Evolutionary conservation across 495 filamentous ascomycete species (phyloP), one percentile per base, ranked within the genome.

Genomic region (Talaromyces wortmannii): DNA sequence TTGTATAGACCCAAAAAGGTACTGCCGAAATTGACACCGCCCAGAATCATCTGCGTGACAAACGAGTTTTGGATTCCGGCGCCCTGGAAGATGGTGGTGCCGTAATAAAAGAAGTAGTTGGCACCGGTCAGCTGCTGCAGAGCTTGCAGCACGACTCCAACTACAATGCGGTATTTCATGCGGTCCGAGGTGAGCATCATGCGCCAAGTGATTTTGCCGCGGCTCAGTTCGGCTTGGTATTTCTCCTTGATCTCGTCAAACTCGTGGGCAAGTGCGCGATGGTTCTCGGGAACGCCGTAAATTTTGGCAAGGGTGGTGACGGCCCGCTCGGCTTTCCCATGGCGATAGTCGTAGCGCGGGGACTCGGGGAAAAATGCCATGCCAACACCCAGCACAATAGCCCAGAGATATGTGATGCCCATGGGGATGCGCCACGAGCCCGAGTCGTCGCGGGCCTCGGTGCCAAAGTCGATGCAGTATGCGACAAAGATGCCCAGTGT

Each of bases 401-500:
- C 83, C 73, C 87, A 91, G 45, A 89, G 71, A 64, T 90, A 87
- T 23, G 86, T 83, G 18, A 95, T 67, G 10, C 87, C 90, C 64
- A 87, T 89, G 30, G 89, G 83, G 52, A 95, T 88, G 30, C 87
- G 78, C 87, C 90, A 95, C 42, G 86, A 83, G 36, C 72, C 80
- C 36, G 79, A 74, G 10, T 63, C 66, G 0, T 61, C 49, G 15
- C 74, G 55, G 32, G 55, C 68, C 53, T 83, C 71, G 18, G 89
- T 91, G 30, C 88, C 89, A 65, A 79, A 87, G 68, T 94, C 90
- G 73, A 92, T 83, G 63, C 83, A 83, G 68, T 90, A 83, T 50
- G 89, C 86, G 6, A 84, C 76, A 72, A 90, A 89, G 68, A 92
- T 95, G 56, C 90, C 90, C 40, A 91, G 69, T 7, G 90, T 92